Percentiles rank a stretch among this genome's conserved stretches.
Evolutionary conservation across 2,329 filamentous ascomycete species (phyloP).

Genomic region (Epichloe sylvatica): DNA sequence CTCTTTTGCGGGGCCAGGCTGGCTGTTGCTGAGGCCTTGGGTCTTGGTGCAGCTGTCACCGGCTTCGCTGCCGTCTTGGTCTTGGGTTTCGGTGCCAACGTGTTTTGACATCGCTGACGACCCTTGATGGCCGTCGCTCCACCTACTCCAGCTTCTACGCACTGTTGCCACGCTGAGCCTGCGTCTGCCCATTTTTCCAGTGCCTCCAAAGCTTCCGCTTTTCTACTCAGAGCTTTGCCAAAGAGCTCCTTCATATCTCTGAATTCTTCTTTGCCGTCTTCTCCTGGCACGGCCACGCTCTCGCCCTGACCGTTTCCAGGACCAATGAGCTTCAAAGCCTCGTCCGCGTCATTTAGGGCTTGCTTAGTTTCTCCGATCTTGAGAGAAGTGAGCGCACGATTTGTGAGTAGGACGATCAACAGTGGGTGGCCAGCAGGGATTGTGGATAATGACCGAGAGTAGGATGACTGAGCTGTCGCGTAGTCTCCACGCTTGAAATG

Average conservation of each 20-base stretch:
- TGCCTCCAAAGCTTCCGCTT: constrained; percentile 89
- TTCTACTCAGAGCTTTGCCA: constrained; percentile 84
- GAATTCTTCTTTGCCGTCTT: constrained; percentile 41
- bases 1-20: constrained; percentile 33
- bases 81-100: constrained; percentile 55
- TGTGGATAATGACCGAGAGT: constrained; percentile 59
- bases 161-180: constrained; percentile 62
- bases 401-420: constrained; percentile 77
- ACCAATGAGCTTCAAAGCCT: constrained; percentile 68
- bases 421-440: constrained; percentile 71
- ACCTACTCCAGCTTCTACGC: constrained; percentile 76
- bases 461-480: constrained; percentile 68
- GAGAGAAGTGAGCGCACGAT: constrained; percentile 75
- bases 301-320: constrained; percentile 66
- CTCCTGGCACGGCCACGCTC: constrained; percentile 52
- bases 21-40: constrained; percentile 27
- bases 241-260: constrained; percentile 91
- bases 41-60: constrained; percentile 32
- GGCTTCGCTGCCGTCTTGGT: constrained; percentile 23
- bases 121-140: constrained; percentile 73
- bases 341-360: constrained; percentile 72
- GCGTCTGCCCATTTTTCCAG: constrained; percentile 91
- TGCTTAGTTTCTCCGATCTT: constrained; percentile 87
- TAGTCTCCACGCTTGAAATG: constrained; percentile 94
- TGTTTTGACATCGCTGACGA: constrained; percentile 77